Conservation (phyloP, 805 yeast species). For the Candida palmyrensis region DNA sequence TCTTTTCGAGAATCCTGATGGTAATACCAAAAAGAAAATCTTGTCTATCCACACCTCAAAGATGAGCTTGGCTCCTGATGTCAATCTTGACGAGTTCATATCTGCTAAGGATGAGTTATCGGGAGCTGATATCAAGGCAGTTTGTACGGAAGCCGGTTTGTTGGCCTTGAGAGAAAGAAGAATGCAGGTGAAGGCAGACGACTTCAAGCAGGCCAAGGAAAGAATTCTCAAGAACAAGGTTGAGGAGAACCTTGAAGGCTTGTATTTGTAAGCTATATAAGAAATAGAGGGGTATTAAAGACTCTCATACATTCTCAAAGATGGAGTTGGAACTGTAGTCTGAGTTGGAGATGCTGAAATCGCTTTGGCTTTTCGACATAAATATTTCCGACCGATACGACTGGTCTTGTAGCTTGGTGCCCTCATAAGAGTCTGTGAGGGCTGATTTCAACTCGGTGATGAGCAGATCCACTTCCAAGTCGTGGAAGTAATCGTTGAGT, state of each 20-base stretch:
- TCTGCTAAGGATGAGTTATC: conserved; percentile 89
- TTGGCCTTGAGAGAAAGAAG: conserved; percentile 93
- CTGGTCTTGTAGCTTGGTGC: neutral
- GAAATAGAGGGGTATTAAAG: too few species aligned
- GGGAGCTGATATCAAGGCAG: conserved; percentile 97
- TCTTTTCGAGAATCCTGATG: conserved; percentile 92
- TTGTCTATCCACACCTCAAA: conserved; percentile 87
- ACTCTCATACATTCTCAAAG: neutral
- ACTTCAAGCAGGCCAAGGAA: conserved; percentile 90
- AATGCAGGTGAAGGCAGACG: conserved; percentile 95
- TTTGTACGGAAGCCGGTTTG: conserved; percentile 96
- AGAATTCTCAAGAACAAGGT: conserved; percentile 94
- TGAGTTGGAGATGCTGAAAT: conserved; percentile 4
- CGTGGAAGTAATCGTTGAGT: conserved; percentile 1
- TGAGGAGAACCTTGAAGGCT: conserved; percentile 92
- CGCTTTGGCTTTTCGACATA: conserved; percentile 4
- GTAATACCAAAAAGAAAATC: conserved; percentile 88
- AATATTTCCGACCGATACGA: neutral
- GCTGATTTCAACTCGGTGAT: conserved; percentile 3
- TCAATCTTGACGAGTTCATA: conserved; percentile 83
- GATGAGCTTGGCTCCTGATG: conserved; percentile 86
- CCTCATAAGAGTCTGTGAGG: neutral
- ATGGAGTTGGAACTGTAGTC: conserved; percentile 2
- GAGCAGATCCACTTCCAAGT: conserved; percentile 1
- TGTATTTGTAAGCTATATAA: conserved; percentile 54